Conservation (phyloP, 257 asterid genomes). For the Solanum sitiens region DNA sequence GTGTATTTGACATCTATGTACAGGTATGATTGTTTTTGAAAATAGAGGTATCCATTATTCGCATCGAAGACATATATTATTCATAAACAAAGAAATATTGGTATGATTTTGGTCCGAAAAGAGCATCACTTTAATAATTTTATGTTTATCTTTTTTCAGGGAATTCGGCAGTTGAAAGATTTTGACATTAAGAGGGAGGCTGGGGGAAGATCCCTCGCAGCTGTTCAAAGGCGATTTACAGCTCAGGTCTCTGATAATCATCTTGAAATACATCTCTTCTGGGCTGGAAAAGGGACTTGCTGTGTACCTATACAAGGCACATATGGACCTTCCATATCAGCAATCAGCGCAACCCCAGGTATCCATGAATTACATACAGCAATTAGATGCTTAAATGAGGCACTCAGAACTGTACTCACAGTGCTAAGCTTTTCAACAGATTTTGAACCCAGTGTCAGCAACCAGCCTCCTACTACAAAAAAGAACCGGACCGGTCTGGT, state of each 20-base stretch:
- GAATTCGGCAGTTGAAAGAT: constrained; percentile 34
- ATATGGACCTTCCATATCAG: constrained; percentile 74
- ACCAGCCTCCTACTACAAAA: constrained; percentile 28
- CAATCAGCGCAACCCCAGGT: constrained; percentile 72
- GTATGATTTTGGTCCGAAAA: not conserved
- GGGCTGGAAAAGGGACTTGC: constrained; percentile 94
- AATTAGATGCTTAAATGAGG: not conserved
- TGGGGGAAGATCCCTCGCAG: constrained; percentile 32
- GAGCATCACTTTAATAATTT: not conserved
- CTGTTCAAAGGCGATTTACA: constrained; percentile 26
- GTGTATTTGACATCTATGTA: constrained; percentile 62
- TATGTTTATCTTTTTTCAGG: constrained; percentile 26
- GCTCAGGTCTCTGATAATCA: constrained; percentile 51
- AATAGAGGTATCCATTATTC: not conserved
- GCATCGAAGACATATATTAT: not conserved
- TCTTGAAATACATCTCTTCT: constrained; percentile 71
- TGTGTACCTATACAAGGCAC: constrained; percentile 58
- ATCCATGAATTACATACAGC: not conserved
- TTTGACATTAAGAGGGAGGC: constrained; percentile 61
- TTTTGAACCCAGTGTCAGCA: constrained; percentile 41
- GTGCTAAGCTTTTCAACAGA: constrained; percentile 21
- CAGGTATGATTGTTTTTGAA: constrained; percentile 34
- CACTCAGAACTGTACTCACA: not conserved
- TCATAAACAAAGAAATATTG: not conserved
- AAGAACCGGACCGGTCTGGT: constrained; percentile 39